A percentile compares a stretch with the other conserved stretches of the same genome.
phyloP scores from a whole-genome alignment of 208 protist genomes.

The Crithidia expoeki region DNA sequence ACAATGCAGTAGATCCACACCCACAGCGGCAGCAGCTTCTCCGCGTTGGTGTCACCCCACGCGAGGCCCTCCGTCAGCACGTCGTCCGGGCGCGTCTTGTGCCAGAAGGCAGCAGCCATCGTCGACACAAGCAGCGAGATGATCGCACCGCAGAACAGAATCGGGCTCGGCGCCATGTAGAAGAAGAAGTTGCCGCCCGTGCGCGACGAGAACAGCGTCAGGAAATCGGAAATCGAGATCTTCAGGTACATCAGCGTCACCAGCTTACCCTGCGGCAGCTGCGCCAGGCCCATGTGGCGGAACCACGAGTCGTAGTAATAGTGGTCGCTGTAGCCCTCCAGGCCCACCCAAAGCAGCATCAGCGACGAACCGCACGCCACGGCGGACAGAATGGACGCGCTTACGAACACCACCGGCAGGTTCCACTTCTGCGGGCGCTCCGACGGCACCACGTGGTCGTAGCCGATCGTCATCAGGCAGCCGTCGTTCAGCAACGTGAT shows the following conservation, averaged over 20 bases:
- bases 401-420: conserved; percentile 63
- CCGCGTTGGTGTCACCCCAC: conserved; percentile 41
- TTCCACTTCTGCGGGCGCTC: conserved; percentile 74
- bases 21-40: conserved; percentile 83
- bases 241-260: conserved; percentile 90
- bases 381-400: conserved; percentile 56
- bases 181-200: conserved; percentile 84
- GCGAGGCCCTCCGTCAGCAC: conserved; percentile 81
- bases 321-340: conserved; percentile 50
- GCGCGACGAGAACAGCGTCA: conserved; percentile 90
- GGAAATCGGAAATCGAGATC: conserved; percentile 89
- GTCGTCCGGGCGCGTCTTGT: conserved; percentile 50
- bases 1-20: conserved; percentile 93
- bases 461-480: conserved; percentile 78
- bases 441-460: conserved; percentile 64
- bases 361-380: conserved; percentile 76
- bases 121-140: conserved; percentile 76
- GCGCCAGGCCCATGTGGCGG: conserved; percentile 58
- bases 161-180: conserved; percentile 50
- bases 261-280: conserved; percentile 73
- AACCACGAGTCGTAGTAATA: conserved; percentile 69
- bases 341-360: conserved; percentile 62
- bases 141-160: conserved; percentile 69
- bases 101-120: conserved; percentile 77
- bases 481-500: conserved; percentile 90